These are phyloP conservation scores for Wallacemonas sp. DNA, from an alignment of 208 protist species.

Conservation along the genomic window DNA sequence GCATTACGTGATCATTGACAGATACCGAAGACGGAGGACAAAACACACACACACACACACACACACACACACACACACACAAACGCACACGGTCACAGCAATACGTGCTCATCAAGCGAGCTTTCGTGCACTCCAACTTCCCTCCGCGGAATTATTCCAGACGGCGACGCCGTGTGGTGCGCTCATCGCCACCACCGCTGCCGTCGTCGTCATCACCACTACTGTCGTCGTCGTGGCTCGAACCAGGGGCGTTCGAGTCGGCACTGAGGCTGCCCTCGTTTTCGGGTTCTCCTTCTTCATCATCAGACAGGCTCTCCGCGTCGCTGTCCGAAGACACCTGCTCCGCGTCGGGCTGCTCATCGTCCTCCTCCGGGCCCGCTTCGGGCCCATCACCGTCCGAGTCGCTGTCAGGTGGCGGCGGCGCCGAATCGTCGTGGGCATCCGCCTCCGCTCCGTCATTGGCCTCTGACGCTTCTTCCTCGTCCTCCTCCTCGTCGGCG, in stretches of 20 bases:
- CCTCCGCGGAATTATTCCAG: not conserved
- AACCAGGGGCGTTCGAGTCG: not conserved
- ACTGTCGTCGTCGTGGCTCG: not conserved
- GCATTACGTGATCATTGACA: too few species aligned
- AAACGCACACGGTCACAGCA: not conserved
- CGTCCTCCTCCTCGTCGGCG: conserved; percentile 17
- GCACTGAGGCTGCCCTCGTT: not conserved
- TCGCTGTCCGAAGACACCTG: too few species aligned
- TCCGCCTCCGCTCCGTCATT: not conserved
- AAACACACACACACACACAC: not conserved
- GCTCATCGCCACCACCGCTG: not conserved
- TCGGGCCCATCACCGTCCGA: not conserved
- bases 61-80: not conserved
- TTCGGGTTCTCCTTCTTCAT: not conserved
- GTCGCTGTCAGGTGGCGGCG: not conserved
- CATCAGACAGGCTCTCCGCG: too few species aligned
- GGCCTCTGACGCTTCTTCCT: conserved; percentile 11
- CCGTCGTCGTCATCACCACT: conserved; percentile 5
- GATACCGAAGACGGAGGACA: too few species aligned
- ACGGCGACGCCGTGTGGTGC: not conserved
- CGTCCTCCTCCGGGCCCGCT: conserved; percentile 14
- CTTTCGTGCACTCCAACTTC: too few species aligned
- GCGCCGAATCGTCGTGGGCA: conserved; percentile 11
- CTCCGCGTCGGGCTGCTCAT: conserved; percentile 2
- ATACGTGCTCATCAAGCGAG: not conserved